Base-by-base conservation (phyloP, 208 protist species). In the Crithidia fasciculata region DNA sequence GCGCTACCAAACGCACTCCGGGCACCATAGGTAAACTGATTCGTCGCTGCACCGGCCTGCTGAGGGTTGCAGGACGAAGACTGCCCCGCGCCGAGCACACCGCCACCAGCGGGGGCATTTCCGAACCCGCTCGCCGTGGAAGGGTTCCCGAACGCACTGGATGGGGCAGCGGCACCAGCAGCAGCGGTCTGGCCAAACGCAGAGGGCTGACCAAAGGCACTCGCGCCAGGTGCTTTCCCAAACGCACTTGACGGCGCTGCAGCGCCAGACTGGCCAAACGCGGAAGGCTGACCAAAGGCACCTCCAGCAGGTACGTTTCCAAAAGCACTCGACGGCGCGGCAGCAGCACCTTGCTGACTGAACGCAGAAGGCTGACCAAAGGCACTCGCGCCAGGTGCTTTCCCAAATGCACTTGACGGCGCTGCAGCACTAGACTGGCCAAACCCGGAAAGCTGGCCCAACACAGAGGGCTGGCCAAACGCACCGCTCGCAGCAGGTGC, bases 1-100 rank as follows among this genome's bases (percentile, higher is more conserved):
- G 74, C 74, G 41, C 68, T 80, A 40, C 36, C 56, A 45, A 80
- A 80, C 18, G 68, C 68, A 40, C 74, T 72, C 16, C 28, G 64
- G 3, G 37, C 13, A 6, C 64, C 64, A 40, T 60, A 59, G 3
- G 52, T 12, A 8, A 60, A 18, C 18, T 59, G 64, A 39, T 28
- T 47, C 3, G 4, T 12, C 36, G 40, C 9, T 4, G 43, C 28
- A 4, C 53, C 65, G 5, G 7, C 49, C 50, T 57, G 49, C 37
- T 13, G 8, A 59, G 41, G 28, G 28, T 28, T 28, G 28, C 28
- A 28, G 50, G 54, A 15, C 19, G 54, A 36, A 58, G 8, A 5
- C 58, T 63, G 58, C 7, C 58, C 58, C 39, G 15, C n/a, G 13
- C 13, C 19, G 13, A 49, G 58, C 15, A 36, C 58, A 47, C 43